Evolutionary conservation across 1,284 basidiomycete genomes (phyloP).

Genomic region (Cryptococcus sp.): DNA sequence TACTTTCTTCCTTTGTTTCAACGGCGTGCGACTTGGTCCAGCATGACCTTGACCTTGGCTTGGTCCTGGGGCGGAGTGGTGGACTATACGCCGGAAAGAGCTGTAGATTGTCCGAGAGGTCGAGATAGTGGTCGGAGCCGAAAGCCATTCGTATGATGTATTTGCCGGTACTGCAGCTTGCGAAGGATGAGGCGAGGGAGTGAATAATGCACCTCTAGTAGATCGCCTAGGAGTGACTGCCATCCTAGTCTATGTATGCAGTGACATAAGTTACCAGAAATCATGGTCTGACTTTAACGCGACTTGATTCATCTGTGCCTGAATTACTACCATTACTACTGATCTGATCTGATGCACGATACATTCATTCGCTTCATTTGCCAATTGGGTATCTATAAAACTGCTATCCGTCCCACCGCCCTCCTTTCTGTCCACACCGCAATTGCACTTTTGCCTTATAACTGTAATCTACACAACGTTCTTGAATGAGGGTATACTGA

Average conservation of each 20-base stretch:
- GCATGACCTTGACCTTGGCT: too few relatives aligned
- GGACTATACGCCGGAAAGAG: constrained; percentile 21
- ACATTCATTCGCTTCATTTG: too few relatives aligned
- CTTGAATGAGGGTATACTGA: background rate
- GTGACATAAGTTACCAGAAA: too few relatives aligned
- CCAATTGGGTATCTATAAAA: too few relatives aligned
- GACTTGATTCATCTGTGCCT: background rate
- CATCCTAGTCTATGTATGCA: too few relatives aligned
- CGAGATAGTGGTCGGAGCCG: constrained; percentile 6
- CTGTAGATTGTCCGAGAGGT: constrained; percentile 17
- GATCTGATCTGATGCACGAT: too few relatives aligned
- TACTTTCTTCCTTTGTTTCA: constrained; percentile 11
- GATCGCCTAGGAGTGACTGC: constrained; percentile 29
- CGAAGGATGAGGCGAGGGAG: constrained; percentile 22
- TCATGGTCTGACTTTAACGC: background rate
- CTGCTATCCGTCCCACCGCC: too few relatives aligned
- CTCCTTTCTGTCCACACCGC: too few relatives aligned
- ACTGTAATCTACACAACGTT: background rate
- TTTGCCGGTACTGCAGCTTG: constrained; percentile 6
- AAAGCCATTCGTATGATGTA: constrained; percentile 24
- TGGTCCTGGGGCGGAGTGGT: background rate
- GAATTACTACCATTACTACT: too few relatives aligned
- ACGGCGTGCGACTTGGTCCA: too few relatives aligned
- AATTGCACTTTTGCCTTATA: background rate
- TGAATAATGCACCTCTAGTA: constrained; percentile 35